Conservation (phyloP, 2,329 filamentous ascomycete genomes). For the Raffaelea ambrosiae region DNA sequence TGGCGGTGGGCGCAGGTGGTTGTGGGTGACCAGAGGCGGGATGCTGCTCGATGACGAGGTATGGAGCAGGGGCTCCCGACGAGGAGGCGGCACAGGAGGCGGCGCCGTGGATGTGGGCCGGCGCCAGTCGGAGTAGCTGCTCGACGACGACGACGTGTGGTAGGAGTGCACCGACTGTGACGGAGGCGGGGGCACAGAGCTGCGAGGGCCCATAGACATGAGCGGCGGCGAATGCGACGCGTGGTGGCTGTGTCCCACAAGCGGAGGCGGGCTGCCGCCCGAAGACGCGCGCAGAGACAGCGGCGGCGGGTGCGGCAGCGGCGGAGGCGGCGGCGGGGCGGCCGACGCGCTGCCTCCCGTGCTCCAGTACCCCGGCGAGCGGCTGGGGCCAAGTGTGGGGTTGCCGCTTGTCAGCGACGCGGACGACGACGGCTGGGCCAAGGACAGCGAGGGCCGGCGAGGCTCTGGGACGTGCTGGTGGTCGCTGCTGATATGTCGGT, state of each 20-base stretch:
- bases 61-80: conserved; percentile 7
- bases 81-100: background rate
- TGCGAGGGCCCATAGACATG: conserved; percentile 1
- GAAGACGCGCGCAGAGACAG: conserved; percentile 11
- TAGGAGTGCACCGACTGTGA: conserved; percentile 5
- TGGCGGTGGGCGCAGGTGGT: conserved; percentile 13
- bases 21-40: conserved; percentile 8
- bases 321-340: conserved; percentile 8
- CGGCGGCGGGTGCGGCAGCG: conserved; percentile 6
- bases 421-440: background rate
- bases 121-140: conserved; percentile 8
- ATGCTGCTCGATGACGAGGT: conserved; percentile 8
- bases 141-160: conserved; percentile 5
- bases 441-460: conserved; percentile 4
- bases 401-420: background rate
- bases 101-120: conserved; percentile 3
- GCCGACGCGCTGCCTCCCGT: background rate
- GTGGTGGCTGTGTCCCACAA: conserved; percentile 1
- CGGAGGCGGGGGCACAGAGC: conserved; percentile 3
- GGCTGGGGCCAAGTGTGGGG: background rate
- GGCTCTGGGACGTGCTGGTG: conserved; percentile 1
- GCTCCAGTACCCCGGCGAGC: conserved; percentile 10
- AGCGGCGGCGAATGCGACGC: conserved; percentile 5
- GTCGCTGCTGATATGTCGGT: conserved; percentile 2
- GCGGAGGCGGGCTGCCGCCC: background rate